Evolutionary conservation across 257 asterid genomes (phyloP).

Genomic region (Salvia rosmarinus): DNA sequence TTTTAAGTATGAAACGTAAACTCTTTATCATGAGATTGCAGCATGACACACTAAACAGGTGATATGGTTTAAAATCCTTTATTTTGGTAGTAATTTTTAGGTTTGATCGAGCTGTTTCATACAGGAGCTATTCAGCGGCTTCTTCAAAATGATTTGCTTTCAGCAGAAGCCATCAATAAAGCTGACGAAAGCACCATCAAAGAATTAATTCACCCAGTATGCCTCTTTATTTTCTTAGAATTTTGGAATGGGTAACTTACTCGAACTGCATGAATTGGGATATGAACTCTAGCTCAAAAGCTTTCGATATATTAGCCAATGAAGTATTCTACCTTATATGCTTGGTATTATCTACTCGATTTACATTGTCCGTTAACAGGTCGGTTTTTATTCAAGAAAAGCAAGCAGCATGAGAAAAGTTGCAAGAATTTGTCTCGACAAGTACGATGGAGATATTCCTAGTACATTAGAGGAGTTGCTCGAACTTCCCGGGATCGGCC

Average conservation of each 20-base stretch:
- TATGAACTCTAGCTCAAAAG: not conserved
- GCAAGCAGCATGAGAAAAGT: conserved; percentile 89
- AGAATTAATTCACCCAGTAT: conserved; percentile 82
- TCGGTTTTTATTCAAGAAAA: conserved; percentile 93
- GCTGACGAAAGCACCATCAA: conserved; percentile 73
- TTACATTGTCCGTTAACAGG: conserved; percentile 49
- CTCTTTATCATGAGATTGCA: no score
- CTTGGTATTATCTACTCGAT: conserved; percentile 20
- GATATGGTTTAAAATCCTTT: conserved; percentile 13
- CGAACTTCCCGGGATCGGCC: conserved; percentile 95
- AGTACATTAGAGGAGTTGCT: conserved; percentile 82
- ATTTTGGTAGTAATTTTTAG: not conserved
- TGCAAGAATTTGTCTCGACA: conserved; percentile 72
- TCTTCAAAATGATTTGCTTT: conserved; percentile 72
- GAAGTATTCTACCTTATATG: conserved; percentile 2
- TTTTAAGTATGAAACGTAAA: no score
- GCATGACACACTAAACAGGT: no score
- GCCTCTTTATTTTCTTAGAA: conserved; percentile 28
- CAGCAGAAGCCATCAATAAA: conserved; percentile 72
- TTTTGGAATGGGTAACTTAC: conserved; percentile 4
- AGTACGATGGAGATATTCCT: conserved; percentile 87
- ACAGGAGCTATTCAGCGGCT: conserved; percentile 94
- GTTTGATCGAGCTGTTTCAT: conserved; percentile 23
- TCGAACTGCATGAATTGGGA: conserved; percentile 18
- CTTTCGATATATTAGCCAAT: not conserved